A percentile compares a stretch with the other conserved stretches of the same genome.
phyloP scores from a whole-genome alignment of 139 green algal species.

The Tetradesmus lagerheimii region DNA sequence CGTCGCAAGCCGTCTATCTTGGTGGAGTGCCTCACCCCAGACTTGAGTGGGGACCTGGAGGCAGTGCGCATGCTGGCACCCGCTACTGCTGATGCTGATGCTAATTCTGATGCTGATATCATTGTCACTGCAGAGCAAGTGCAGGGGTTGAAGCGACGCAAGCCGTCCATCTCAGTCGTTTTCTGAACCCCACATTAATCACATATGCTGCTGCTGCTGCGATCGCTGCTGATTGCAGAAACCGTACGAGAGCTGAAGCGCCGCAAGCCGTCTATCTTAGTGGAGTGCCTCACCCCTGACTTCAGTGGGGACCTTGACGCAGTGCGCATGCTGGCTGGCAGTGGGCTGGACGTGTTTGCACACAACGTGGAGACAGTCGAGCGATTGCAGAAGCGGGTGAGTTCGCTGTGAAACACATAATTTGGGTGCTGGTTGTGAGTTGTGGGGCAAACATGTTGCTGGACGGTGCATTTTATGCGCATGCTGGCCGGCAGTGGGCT shows the following conservation, averaged over 20 bases:
- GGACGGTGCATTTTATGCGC: no score
- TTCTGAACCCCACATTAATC: no score
- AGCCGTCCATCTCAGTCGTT: constrained; percentile 45
- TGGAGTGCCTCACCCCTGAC: constrained; percentile 95
- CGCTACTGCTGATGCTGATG: no score
- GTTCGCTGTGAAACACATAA: neutral
- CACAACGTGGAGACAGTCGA: constrained; percentile 99
- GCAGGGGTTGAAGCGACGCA: constrained; percentile 74
- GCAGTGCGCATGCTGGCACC: constrained; percentile 61
- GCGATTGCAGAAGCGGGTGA: constrained; percentile 84
- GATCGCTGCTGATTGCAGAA: constrained; percentile 1
- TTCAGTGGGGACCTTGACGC: constrained; percentile 89
- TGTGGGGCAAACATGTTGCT: no score
- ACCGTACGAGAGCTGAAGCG: constrained; percentile 89
- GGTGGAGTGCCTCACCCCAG: constrained; percentile 93
- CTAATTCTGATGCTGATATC: neutral
- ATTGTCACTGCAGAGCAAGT: constrained; percentile 73
- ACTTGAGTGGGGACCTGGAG: constrained; percentile 92
- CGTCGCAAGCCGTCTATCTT: constrained; percentile 75
- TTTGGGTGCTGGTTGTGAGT: no score
- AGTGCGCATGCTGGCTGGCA: constrained; percentile 55
- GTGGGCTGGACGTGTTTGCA: constrained; percentile 91
- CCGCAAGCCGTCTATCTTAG: constrained; percentile 78
- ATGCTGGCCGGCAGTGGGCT: constrained; percentile 1
- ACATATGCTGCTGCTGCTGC: neutral